These are phyloP conservation scores for Amorphotheca resinae DNA, from an alignment of 495 filamentous ascomycete genomes.

Conservation along the genomic window DNA sequence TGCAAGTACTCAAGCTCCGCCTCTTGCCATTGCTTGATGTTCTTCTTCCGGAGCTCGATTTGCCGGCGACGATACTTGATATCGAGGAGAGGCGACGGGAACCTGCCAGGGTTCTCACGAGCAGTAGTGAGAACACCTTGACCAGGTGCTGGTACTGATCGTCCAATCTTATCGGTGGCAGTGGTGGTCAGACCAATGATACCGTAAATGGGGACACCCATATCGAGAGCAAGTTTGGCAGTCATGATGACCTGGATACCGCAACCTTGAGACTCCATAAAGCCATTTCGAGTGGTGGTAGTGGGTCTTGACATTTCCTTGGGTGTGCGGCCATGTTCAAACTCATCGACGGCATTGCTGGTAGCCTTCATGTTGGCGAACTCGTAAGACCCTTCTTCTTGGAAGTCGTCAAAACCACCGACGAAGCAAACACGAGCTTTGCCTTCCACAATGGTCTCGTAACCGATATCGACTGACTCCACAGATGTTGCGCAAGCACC, in stretches of 20 bases:
- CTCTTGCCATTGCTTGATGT: conserved; percentile 93
- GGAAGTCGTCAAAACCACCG: conserved; percentile 98
- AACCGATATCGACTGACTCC: conserved; percentile 94
- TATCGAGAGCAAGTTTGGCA: conserved; percentile 87
- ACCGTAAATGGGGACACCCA: conserved; percentile 97
- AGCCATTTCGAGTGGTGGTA: conserved; percentile 90
- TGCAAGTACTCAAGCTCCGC: conserved; percentile 86
- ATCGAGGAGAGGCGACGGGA: conserved; percentile 87
- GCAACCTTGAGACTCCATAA: conserved; percentile 99
- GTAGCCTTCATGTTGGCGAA: conserved; percentile 99
- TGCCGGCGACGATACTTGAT: conserved; percentile 94
- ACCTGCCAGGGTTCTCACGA: conserved; percentile 78
- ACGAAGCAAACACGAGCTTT: conserved; percentile 96
- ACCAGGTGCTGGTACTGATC: conserved; percentile 90
- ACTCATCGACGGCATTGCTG: conserved; percentile 90
- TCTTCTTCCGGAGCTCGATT: conserved; percentile 78
- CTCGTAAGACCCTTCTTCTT: conserved; percentile 97
- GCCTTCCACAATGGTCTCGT: conserved; percentile 94
- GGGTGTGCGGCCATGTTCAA: conserved; percentile 88
- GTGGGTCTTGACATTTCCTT: conserved; percentile 96
- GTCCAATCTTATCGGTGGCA: conserved; percentile 98
- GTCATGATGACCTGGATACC: conserved; percentile 99
- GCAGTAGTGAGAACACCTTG: conserved; percentile 97
- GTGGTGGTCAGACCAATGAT: conserved; percentile 88
- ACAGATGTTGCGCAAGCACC: conserved; percentile 96